Evolutionary conservation across 1,284 basidiomycete genomes (phyloP).

Genomic region (Trichosporon asahii): DNA sequence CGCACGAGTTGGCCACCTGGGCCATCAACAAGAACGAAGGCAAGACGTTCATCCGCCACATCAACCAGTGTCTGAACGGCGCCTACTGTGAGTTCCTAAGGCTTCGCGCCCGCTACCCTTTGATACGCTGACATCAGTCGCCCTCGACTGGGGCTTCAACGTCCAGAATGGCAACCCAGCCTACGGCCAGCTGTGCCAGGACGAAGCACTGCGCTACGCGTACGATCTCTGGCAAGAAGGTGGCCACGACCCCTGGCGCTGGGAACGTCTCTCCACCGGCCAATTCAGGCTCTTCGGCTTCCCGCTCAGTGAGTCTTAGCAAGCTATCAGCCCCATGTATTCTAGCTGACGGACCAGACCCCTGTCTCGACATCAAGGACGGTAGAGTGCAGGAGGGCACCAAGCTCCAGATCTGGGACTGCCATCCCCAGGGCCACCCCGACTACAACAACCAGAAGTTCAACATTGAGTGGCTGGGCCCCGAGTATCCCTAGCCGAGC

Average conservation of each 20-base stretch:
- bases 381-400: neutral
- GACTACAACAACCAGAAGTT: slow-evolving; percentile 4
- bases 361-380: slow-evolving; percentile 4
- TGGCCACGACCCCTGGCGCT: neutral
- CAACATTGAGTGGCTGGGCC: neutral
- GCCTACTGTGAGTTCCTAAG: neutral
- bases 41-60: slow-evolving; percentile 2
- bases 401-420: neutral
- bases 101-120: neutral
- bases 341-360: neutral
- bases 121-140: neutral
- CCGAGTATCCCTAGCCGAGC: neutral
- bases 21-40: neutral
- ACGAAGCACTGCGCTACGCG: neutral
- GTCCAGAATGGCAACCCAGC: neutral
- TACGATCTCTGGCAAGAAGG: neutral
- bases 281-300: neutral
- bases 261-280: neutral
- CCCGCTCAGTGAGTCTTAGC: neutral
- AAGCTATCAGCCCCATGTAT: neutral
- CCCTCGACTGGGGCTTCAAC: neutral
- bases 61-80: slow-evolving; percentile 4
- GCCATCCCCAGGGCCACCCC: neutral
- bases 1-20: neutral
- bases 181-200: neutral